Conservation (phyloP, 1,284 basidiomycete genomes). For the Cutaneotrichosporon sp. region DNA sequence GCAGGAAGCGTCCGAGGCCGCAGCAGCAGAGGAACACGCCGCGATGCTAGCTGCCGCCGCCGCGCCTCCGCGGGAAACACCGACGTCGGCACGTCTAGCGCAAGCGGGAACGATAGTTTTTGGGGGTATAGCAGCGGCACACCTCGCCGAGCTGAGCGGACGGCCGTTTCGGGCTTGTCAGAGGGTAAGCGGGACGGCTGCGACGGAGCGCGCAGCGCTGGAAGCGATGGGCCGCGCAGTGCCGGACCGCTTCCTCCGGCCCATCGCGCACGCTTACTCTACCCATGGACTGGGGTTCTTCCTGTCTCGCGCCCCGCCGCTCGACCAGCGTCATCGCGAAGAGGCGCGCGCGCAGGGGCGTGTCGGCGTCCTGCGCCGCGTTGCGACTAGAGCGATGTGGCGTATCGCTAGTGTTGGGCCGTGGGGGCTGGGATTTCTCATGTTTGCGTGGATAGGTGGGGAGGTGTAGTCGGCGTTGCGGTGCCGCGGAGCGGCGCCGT, state of each 20-base stretch:
- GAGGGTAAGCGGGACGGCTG: not conserved
- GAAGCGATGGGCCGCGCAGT: not conserved
- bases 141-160: constrained; percentile 37
- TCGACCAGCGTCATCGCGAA: not conserved
- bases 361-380: not conserved
- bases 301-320: constrained; percentile 16
- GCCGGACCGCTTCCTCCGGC: constrained; percentile 4
- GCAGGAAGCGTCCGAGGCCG: not conserved
- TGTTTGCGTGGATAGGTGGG: constrained; percentile 47
- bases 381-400: constrained; percentile 34
- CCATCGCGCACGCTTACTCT: constrained; percentile 12
- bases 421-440: constrained; percentile 47
- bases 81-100: constrained; percentile 40
- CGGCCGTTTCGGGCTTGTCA: constrained; percentile 33
- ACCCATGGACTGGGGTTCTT: constrained; percentile 32
- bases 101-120: constrained; percentile 44
- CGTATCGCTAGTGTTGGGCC: constrained; percentile 43
- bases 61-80: constrained; percentile 18
- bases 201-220: constrained; percentile 6
- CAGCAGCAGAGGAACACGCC: not conserved
- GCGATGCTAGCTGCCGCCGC: constrained; percentile 4
- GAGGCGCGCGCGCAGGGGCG: constrained; percentile 1
- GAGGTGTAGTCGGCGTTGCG: constrained; percentile 28
- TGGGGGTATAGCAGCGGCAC: constrained; percentile 40
- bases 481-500: too few species aligned